Evolutionary conservation across 2,329 filamentous ascomycete species (phyloP).

Genomic region (Diaporthe velutina): DNA sequence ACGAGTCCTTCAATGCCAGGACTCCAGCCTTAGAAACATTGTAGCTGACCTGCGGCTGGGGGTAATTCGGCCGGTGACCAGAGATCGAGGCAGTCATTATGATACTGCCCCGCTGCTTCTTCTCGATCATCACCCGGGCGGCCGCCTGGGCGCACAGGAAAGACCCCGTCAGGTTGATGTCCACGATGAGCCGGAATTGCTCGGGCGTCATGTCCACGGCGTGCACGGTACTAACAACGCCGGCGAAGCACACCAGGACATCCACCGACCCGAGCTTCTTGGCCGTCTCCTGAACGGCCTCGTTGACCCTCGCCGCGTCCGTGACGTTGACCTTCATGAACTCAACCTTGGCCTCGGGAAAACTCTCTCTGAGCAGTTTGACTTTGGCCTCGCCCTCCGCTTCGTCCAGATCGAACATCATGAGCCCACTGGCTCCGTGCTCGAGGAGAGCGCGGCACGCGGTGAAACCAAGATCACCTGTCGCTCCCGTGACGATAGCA

Average conservation of each 20-base stretch:
- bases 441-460: slow-evolving; percentile 74
- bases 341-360: slow-evolving; percentile 65
- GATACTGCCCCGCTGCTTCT: slow-evolving; percentile 69
- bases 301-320: slow-evolving; percentile 41
- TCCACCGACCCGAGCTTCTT: slow-evolving; percentile 63
- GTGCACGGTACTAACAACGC: slow-evolving; percentile 73
- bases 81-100: slow-evolving; percentile 77
- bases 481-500: slow-evolving; percentile 72
- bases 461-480: slow-evolving; percentile 72
- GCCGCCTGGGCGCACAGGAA: slow-evolving; percentile 79
- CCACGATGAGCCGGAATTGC: slow-evolving; percentile 74
- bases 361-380: slow-evolving; percentile 61
- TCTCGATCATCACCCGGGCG: slow-evolving; percentile 64
- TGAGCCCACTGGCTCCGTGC: slow-evolving; percentile 71
- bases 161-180: slow-evolving; percentile 79
- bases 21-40: slow-evolving; percentile 80
- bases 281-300: slow-evolving; percentile 55
- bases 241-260: slow-evolving; percentile 75
- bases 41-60: slow-evolving; percentile 79
- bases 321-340: slow-evolving; percentile 68
- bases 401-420: slow-evolving; percentile 70
- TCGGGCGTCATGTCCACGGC: slow-evolving; percentile 69
- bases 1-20: slow-evolving; percentile 70
- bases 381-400: slow-evolving; percentile 51
- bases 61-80: slow-evolving; percentile 77